Evolutionary conservation across 176 grass and related monocot species (phyloP).

Genomic region (Carex cristatella): DNA sequence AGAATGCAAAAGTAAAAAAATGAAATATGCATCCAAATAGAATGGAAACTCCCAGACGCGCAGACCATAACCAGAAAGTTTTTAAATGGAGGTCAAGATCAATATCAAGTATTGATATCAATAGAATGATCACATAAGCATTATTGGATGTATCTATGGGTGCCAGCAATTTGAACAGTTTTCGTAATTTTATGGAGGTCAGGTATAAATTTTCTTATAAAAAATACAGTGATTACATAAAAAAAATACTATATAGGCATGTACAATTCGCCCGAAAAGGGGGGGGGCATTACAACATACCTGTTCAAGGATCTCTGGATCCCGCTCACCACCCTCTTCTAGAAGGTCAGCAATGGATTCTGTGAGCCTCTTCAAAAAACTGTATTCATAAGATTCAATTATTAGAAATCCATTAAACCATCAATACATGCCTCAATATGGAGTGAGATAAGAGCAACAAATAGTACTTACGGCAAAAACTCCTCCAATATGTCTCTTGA

Average conservation of each 20-base stretch:
- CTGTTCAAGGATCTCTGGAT: conserved; percentile 91
- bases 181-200: too few species aligned
- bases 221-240: too few species aligned
- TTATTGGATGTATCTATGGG: too few species aligned
- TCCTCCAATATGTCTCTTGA: conserved; percentile 82
- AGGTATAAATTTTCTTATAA: too few species aligned
- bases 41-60: neutral
- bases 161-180: too few species aligned
- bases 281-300: conserved; percentile 17
- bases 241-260: too few species aligned
- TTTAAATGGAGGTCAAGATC: too few species aligned
- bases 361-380: conserved; percentile 57
- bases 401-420: neutral
- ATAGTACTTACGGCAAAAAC: conserved; percentile 73
- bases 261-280: too few species aligned
- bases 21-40: neutral
- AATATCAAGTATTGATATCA: too few species aligned
- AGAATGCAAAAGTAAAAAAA: neutral
- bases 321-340: conserved; percentile 59
- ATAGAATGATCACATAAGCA: too few species aligned
- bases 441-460: neutral
- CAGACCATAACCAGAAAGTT: too few species aligned
- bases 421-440: neutral
- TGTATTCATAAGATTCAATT: conserved; percentile 20
- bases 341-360: conserved; percentile 58